Evolutionary conservation across 495 filamentous ascomycete species (phyloP).

Genomic region (Hypoxylon crocopeplum): DNA sequence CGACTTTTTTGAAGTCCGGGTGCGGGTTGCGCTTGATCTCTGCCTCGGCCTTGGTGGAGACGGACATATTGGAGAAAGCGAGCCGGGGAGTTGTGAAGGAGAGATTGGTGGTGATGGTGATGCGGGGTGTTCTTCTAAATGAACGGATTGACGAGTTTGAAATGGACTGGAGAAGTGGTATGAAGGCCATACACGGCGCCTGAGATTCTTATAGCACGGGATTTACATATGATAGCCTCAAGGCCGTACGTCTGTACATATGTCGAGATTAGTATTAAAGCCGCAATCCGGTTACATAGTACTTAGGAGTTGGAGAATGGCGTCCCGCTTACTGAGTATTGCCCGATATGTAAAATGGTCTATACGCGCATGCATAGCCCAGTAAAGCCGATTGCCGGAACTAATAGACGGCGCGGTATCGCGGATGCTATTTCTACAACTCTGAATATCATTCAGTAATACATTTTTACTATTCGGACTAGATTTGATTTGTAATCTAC

Average conservation of each 20-base stretch:
- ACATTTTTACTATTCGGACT: no score
- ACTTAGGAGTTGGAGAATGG: not conserved
- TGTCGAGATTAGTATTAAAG: not conserved
- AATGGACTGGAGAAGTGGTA: not conserved
- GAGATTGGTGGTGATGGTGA: not conserved
- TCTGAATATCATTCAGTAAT: no score
- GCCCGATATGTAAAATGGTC: not conserved
- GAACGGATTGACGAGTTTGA: slow-evolving; percentile 1
- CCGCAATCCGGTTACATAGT: not conserved
- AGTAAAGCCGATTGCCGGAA: slow-evolving; percentile 9
- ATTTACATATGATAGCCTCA: not conserved
- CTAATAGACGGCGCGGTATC: not conserved
- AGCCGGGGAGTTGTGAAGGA: not conserved
- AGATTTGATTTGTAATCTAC: no score
- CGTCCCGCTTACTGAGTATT: no score
- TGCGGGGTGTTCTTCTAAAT: slow-evolving; percentile 13
- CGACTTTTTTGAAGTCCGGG: slow-evolving; percentile 77
- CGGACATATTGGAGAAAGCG: slow-evolving; percentile 42
- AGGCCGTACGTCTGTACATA: no score
- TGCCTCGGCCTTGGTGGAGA: slow-evolving; percentile 48
- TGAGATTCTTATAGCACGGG: slow-evolving; percentile 1
- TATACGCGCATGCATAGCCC: not conserved
- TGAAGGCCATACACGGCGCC: not conserved
- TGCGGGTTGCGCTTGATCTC: slow-evolving; percentile 67
- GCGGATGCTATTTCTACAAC: not conserved